Evolutionary conservation across 2,329 filamentous ascomycete genomes (phyloP).

Genomic region (Ilyonectria robusta): DNA sequence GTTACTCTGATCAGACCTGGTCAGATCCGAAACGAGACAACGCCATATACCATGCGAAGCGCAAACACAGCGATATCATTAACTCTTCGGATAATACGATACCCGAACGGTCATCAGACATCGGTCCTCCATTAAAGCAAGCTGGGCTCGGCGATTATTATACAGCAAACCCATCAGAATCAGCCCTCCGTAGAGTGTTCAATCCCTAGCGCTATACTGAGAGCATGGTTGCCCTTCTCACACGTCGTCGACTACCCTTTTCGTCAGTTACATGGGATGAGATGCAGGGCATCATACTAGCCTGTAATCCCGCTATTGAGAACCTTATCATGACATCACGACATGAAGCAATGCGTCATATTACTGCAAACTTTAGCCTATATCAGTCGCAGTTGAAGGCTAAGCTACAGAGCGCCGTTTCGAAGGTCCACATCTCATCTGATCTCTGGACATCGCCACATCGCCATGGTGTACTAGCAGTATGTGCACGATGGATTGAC

Average conservation of each 20-base stretch:
- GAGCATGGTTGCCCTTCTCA: constrained; percentile 7
- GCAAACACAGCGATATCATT: constrained; percentile 4
- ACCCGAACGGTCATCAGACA: constrained; percentile 9
- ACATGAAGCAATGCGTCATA: too few species aligned
- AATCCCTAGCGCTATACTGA: constrained; percentile 8
- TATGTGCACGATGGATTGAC: neutral
- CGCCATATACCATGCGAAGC: constrained; percentile 9
- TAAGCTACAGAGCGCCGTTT: too few species aligned
- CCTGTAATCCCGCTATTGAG: too few species aligned
- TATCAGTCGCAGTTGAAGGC: too few species aligned
- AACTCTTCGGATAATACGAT: constrained; percentile 13
- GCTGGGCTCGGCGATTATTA: constrained; percentile 12
- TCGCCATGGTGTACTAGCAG: neutral
- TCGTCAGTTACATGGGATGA: neutral
- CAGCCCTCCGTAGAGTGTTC: neutral
- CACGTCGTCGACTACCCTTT: constrained; percentile 6
- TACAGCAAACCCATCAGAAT: constrained; percentile 13
- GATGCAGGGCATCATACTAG: neutral
- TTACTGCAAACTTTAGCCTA: too few species aligned
- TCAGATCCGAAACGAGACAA: constrained; percentile 4
- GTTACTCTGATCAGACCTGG: neutral
- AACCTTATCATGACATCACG: too few species aligned
- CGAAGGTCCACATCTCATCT: too few species aligned
- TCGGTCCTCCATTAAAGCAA: constrained; percentile 8
- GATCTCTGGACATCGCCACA: too few species aligned